Conservation (phyloP, 225 moss, liverwort and hornwort genomes). For the Pseudoscleropodium purum region DNA sequence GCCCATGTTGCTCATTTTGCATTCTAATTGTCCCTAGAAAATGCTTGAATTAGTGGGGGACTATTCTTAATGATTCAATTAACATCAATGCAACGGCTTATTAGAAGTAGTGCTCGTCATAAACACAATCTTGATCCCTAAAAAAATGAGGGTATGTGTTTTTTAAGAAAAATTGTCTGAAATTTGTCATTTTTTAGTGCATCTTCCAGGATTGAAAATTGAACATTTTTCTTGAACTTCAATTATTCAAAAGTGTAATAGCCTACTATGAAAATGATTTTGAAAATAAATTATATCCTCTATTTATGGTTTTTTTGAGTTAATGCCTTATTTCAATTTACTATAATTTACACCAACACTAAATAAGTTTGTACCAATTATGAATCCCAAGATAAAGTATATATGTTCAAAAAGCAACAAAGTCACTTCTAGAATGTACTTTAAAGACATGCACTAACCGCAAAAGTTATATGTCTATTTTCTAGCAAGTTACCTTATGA, state of each 20-base stretch:
- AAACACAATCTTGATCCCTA: not conserved
- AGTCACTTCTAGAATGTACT: not conserved
- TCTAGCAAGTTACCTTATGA: not conserved
- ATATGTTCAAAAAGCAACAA: not conserved
- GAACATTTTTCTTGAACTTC: too few relatives aligned
- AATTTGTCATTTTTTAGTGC: too few relatives aligned
- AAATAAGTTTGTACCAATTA: accelerated
- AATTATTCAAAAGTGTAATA: too few relatives aligned
- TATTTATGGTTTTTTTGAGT: not conserved
- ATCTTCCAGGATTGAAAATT: too few relatives aligned
- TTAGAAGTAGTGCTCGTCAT: not conserved
- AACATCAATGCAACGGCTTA: not conserved
- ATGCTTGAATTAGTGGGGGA: accelerated
- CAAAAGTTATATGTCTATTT: not conserved
- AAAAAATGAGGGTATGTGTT: too few relatives aligned
- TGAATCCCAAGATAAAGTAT: not conserved
- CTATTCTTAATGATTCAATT: not conserved
- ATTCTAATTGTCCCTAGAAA: too few relatives aligned
- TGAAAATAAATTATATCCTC: not conserved
- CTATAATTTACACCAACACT: not conserved
- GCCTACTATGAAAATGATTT: too few relatives aligned
- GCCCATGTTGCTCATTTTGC: too few relatives aligned
- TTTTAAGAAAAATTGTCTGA: too few relatives aligned
- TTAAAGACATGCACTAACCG: too few relatives aligned
- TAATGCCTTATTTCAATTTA: not conserved